A percentile compares a stretch with the other conserved stretches of the same genome.
Evolutionary conservation across 23 red algal species (phyloP).

Genomic region (Agarophyton chilense): DNA sequence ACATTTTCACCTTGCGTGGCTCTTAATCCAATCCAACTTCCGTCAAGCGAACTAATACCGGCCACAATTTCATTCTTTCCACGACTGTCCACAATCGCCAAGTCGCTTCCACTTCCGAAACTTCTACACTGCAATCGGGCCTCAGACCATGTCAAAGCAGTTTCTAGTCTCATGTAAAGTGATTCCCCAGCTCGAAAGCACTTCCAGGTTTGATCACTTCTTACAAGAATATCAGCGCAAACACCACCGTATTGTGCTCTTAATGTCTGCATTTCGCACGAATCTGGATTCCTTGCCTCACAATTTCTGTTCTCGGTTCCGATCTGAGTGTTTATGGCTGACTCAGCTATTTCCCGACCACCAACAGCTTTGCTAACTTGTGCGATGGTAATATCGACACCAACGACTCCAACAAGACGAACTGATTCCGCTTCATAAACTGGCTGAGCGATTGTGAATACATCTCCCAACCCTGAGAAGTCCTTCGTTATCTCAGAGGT

Average conservation of each 20-base stretch:
- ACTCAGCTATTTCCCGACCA: background rate
- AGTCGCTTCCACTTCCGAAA: background rate
- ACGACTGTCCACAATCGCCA: background rate
- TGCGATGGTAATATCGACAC: slow-evolving; percentile 14
- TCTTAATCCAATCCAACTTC: slow-evolving; percentile 20
- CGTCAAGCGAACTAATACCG: background rate
- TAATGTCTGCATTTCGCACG: slow-evolving; percentile 1
- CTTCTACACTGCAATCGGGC: background rate
- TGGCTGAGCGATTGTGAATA: slow-evolving; percentile 25
- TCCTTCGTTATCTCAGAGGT: slow-evolving; percentile 8
- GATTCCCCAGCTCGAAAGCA: slow-evolving; percentile 8
- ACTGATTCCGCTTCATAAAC: background rate
- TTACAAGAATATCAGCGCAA: background rate
- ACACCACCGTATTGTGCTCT: slow-evolving; percentile 7
- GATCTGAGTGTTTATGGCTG: background rate
- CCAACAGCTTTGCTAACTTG: slow-evolving; percentile 11
- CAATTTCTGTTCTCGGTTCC: background rate
- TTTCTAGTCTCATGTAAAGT: background rate
- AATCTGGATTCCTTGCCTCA: background rate
- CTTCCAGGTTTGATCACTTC: background rate
- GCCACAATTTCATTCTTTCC: slow-evolving; percentile 19
- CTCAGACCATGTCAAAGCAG: background rate
- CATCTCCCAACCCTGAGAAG: background rate
- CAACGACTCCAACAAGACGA: background rate
- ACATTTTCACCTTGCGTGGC: background rate